A percentile compares a stretch with the other conserved stretches of the same genome.
Conservation (phyloP, 2,329 filamentous ascomycete species). For the Parascedosporium putredinis region DNA sequence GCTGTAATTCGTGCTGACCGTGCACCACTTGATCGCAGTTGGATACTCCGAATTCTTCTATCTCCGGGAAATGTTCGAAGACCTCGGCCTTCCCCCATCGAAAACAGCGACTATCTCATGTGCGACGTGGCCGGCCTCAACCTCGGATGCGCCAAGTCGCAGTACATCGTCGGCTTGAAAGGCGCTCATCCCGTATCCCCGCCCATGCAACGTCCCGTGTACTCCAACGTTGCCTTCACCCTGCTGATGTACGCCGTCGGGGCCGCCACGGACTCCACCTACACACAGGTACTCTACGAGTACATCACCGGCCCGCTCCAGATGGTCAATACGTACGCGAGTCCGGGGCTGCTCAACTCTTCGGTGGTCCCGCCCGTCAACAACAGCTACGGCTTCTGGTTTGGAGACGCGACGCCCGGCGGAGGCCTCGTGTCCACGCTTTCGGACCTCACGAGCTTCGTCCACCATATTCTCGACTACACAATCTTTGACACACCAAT, state of each 20-base stretch:
- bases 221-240: slow-evolving; percentile 7
- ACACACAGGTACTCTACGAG: slow-evolving; percentile 4
- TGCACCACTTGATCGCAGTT: neutral
- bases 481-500: slow-evolving; percentile 7
- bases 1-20: neutral
- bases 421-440: slow-evolving; percentile 16
- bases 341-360: slow-evolving; percentile 10
- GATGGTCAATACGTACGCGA: slow-evolving; percentile 13
- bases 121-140: slow-evolving; percentile 8
- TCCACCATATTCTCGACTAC: slow-evolving; percentile 12
- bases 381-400: slow-evolving; percentile 14
- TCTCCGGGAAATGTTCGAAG: neutral
- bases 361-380: slow-evolving; percentile 15
- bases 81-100: neutral
- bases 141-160: slow-evolving; percentile 2
- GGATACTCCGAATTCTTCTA: slow-evolving; percentile 3
- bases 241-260: slow-evolving; percentile 7
- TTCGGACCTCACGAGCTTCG: slow-evolving; percentile 12
- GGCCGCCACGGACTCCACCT: neutral
- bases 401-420: slow-evolving; percentile 13
- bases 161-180: slow-evolving; percentile 6
- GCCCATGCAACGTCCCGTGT: slow-evolving; percentile 4
- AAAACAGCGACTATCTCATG: neutral
- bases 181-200: slow-evolving; percentile 4
- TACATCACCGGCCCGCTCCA: slow-evolving; percentile 11